A percentile compares a stretch with the other conserved stretches of the same genome.
These are phyloP conservation scores for Fusarium chuoi DNA, from an alignment of 2,329 filamentous ascomycete genomes.

Conservation along the genomic window DNA sequence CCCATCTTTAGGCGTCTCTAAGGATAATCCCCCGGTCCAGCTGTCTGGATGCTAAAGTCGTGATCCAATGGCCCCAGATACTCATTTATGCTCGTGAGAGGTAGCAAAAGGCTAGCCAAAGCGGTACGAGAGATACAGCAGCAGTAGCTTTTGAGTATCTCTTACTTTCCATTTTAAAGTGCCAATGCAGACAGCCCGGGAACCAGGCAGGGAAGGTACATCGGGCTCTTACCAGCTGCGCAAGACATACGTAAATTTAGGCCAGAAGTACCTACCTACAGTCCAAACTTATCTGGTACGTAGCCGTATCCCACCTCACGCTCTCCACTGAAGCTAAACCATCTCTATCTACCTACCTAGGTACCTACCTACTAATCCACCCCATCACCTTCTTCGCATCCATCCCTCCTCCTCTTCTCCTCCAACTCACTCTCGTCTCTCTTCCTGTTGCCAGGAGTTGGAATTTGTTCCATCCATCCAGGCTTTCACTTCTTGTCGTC, in stretches of 20 bases:
- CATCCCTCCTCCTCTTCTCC: conserved; percentile 39
- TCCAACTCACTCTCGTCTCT: conserved; percentile 42
- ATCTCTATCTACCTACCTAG: conserved; percentile 25
- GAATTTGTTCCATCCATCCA: conserved; percentile 55
- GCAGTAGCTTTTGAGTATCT: not conserved
- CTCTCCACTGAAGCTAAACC: conserved; percentile 37
- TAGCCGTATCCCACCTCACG: conserved; percentile 32
- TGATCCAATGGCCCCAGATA: conserved; percentile 17
- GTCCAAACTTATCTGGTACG: conserved; percentile 20
- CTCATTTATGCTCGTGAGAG: conserved; percentile 26
- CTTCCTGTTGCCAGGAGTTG: conserved; percentile 49
- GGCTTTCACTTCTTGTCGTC: conserved; percentile 54
- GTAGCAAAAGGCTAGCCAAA: not conserved
- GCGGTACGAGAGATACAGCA: not conserved
- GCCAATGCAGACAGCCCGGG: conserved; percentile 1
- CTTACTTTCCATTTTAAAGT: not conserved
- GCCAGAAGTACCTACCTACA: conserved; percentile 29
- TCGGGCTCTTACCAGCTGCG: conserved; percentile 11
- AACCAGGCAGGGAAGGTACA: conserved; percentile 22
- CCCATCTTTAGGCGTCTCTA: conserved; percentile 42
- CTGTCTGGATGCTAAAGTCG: conserved; percentile 16
- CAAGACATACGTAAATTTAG: conserved; percentile 27
- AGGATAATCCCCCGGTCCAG: conserved; percentile 34
- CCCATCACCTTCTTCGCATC: conserved; percentile 36
- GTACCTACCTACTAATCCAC: conserved; percentile 25